These are phyloP conservation scores for Amaranthus tricolor DNA, from an alignment of 179 eudicot genomes.

Conservation along the genomic window DNA sequence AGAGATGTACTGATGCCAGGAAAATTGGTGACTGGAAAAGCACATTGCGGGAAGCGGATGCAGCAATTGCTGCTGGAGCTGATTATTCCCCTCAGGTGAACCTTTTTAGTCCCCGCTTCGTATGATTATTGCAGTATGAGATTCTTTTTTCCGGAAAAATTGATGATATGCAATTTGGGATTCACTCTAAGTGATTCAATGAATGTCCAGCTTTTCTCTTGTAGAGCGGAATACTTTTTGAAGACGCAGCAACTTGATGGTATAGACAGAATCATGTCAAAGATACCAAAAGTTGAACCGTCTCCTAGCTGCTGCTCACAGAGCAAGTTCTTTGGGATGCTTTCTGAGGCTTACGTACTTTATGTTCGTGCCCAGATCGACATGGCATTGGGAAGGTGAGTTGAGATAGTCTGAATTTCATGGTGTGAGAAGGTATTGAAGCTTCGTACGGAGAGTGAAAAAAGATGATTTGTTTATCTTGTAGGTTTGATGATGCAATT, in stretches of 20 bases:
- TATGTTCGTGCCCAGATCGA: conserved; percentile 78
- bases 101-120: not conserved
- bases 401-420: conserved; percentile 26
- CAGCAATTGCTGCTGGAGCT: conserved; percentile 78
- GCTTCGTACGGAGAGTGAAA: conserved; percentile 31
- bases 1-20: conserved; percentile 62
- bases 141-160: not conserved
- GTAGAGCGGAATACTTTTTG: conserved; percentile 73
- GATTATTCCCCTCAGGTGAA: conserved; percentile 76
- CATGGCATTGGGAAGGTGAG: conserved; percentile 91
- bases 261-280: conserved; percentile 42
- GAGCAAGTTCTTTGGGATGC: conserved; percentile 70
- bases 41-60: conserved; percentile 64
- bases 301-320: conserved; percentile 41
- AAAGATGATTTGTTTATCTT: conserved; percentile 43
- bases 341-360: conserved; percentile 65
- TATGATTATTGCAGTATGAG: not conserved
- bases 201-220: conserved; percentile 55
- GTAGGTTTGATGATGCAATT: conserved; percentile 90
- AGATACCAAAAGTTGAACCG: conserved; percentile 45
- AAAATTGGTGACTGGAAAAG: conserved; percentile 69
- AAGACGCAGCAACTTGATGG: conserved; percentile 67
- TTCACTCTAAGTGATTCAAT: conserved; percentile 21
- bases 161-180: not conserved
- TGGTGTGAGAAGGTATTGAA: conserved; percentile 19